Evolutionary conservation across 2,329 filamentous ascomycete genomes (phyloP).

Genomic region (Pleomassaria siparia): DNA sequence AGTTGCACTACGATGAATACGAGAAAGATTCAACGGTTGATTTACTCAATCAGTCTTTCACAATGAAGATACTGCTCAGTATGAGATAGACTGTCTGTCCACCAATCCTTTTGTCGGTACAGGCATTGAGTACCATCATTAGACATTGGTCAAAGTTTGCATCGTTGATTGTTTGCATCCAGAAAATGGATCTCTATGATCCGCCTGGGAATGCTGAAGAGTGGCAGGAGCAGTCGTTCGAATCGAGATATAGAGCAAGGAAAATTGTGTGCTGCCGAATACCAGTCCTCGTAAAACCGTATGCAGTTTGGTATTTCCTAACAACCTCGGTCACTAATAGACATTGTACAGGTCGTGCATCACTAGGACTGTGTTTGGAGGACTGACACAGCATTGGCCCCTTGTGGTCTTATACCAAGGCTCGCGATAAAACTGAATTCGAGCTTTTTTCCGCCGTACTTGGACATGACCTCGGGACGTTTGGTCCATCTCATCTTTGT

Average conservation of each 20-base stretch:
- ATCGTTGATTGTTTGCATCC: neutral
- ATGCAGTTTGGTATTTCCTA: neutral
- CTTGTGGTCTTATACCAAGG: neutral
- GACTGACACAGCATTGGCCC: neutral
- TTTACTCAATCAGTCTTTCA: neutral
- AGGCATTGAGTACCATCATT: neutral
- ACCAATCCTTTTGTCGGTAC: neutral
- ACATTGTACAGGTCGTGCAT: neutral
- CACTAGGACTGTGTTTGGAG: neutral
- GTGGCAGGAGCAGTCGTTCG: neutral
- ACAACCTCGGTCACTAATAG: neutral
- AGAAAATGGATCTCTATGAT: neutral
- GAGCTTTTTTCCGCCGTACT: too few relatives aligned
- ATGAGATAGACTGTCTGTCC: neutral
- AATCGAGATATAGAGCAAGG: neutral
- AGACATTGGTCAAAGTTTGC: neutral
- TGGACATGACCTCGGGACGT: constrained; percentile 2
- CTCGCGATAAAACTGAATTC: constrained; percentile 1
- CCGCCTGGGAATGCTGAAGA: neutral
- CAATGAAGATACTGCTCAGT: neutral
- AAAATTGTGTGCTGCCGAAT: neutral
- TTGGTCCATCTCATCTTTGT: neutral
- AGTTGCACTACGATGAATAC: neutral
- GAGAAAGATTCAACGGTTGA: neutral
- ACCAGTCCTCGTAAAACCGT: neutral